Conservation (phyloP, 805 yeast species). For the Saturnispora dispora region DNA sequence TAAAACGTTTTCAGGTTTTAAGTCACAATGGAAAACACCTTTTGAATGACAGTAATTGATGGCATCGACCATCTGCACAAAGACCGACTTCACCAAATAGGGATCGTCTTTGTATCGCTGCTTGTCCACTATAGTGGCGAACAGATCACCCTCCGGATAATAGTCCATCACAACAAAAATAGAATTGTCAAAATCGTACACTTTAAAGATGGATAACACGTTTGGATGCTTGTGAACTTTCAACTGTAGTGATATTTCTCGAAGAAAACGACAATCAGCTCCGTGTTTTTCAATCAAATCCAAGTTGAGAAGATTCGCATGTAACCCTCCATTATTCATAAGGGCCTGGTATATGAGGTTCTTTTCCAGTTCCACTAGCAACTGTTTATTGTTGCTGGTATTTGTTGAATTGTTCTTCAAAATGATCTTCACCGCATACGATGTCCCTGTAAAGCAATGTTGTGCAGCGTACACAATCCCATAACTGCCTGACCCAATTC, state of each 20-base stretch:
- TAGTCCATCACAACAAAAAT: slow-evolving; percentile 79
- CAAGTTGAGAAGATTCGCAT: slow-evolving; percentile 27
- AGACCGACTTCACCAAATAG: slow-evolving; percentile 43
- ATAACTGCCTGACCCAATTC: slow-evolving; percentile 79
- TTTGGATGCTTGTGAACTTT: slow-evolving; percentile 73
- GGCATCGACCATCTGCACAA: slow-evolving; percentile 74
- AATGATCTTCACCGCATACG: slow-evolving; percentile 65
- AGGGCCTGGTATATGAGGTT: slow-evolving; percentile 20
- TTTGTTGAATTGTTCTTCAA: slow-evolving; percentile 37
- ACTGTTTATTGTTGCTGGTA: slow-evolving; percentile 23
- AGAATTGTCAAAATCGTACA: slow-evolving; percentile 50
- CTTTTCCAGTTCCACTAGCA: slow-evolving; percentile 24
- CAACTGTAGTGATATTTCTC: slow-evolving; percentile 67
- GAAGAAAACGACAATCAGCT: slow-evolving; percentile 33
- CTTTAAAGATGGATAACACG: slow-evolving; percentile 66
- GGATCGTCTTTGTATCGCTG: slow-evolving; percentile 51
- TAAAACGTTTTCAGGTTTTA: slow-evolving; percentile 90
- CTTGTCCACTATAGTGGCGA: slow-evolving; percentile 72
- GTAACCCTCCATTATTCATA: slow-evolving; percentile 20
- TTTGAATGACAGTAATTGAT: slow-evolving; percentile 72
- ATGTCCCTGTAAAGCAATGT: slow-evolving; percentile 40
- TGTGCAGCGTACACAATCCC: slow-evolving; percentile 69
- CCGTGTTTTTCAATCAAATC: slow-evolving; percentile 30
- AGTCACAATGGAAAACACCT: slow-evolving; percentile 86
- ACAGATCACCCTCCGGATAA: slow-evolving; percentile 77